phyloP scores from a whole-genome alignment of 768 basidiomycete genomes.

The Lactarius psammicola region DNA sequence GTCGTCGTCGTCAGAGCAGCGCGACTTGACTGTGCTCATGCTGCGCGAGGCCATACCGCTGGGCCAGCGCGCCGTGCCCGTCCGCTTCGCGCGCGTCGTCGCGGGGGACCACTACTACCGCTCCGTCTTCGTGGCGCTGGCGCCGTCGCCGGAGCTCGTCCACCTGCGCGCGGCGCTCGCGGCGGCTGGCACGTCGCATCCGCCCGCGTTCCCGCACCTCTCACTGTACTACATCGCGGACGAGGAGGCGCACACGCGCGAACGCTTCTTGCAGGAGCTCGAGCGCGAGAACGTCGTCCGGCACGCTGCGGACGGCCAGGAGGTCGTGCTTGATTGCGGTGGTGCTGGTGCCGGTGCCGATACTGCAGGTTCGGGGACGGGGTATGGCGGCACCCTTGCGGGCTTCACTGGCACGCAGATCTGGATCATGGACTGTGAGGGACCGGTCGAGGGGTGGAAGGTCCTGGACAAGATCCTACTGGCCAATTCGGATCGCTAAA shows the following conservation, averaged over 20 bases:
- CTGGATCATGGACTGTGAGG: slow-evolving; percentile 60
- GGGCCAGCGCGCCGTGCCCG: slow-evolving; percentile 37
- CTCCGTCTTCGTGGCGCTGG: slow-evolving; percentile 61
- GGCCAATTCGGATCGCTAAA: slow-evolving; percentile 5
- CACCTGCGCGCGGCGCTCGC: slow-evolving; percentile 51
- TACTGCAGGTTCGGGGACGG: neutral
- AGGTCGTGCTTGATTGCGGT: slow-evolving; percentile 39
- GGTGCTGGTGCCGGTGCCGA: slow-evolving; percentile 15
- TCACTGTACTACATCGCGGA: slow-evolving; percentile 74
- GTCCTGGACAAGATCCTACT: slow-evolving; percentile 43
- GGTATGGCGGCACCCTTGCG: slow-evolving; percentile 26
- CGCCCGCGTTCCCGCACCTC: slow-evolving; percentile 67
- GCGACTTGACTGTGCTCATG: slow-evolving; percentile 28
- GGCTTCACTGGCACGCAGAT: slow-evolving; percentile 50
- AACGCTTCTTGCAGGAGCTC: slow-evolving; percentile 46
- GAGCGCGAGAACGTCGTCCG: slow-evolving; percentile 39
- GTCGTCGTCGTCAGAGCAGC: neutral
- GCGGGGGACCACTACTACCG: slow-evolving; percentile 66
- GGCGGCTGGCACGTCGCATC: slow-evolving; percentile 39
- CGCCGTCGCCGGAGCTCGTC: slow-evolving; percentile 45
- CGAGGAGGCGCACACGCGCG: slow-evolving; percentile 58
- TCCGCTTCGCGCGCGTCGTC: slow-evolving; percentile 53
- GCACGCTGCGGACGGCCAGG: slow-evolving; percentile 20
- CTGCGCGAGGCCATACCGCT: slow-evolving; percentile 44
- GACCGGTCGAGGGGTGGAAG: slow-evolving; percentile 58